Conservation (phyloP, 2,329 filamentous ascomycete genomes). For the Annulohypoxylon truncatum region DNA sequence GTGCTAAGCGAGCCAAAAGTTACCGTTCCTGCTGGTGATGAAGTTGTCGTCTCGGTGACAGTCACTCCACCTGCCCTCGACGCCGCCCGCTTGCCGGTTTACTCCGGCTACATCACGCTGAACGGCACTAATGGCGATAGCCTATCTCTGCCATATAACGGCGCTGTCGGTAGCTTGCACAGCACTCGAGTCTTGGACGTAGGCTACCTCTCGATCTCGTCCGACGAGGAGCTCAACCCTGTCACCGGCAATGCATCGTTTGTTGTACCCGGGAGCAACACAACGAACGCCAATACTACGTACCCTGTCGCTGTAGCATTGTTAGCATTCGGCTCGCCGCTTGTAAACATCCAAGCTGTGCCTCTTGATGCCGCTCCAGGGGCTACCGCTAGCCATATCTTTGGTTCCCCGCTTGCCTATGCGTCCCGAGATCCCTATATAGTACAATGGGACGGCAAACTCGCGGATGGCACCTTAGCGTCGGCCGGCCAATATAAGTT, state of each 20-base stretch:
- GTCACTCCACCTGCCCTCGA: conserved; percentile 57
- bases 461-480: conserved; percentile 60
- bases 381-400: conserved; percentile 55
- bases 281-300: conserved; percentile 42
- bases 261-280: conserved; percentile 41
- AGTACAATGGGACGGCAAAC: conserved; percentile 58
- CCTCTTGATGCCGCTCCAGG: conserved; percentile 52
- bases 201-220: conserved; percentile 53
- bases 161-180: conserved; percentile 54
- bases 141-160: conserved; percentile 51
- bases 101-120: conserved; percentile 61
- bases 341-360: conserved; percentile 59
- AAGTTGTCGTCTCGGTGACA: conserved; percentile 56
- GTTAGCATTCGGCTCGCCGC: conserved; percentile 59
- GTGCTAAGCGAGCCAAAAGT: conserved; percentile 53
- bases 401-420: conserved; percentile 54
- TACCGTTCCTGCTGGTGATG: conserved; percentile 46
- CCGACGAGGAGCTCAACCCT: conserved; percentile 47
- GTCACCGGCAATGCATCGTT: conserved; percentile 45
- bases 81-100: conserved; percentile 58
- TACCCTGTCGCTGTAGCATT: conserved; percentile 56
- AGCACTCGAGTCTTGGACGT: conserved; percentile 51
- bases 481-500: conserved; percentile 63
- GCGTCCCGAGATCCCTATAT: conserved; percentile 51
- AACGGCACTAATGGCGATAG: conserved; percentile 56